Evolutionary conservation across 2,329 filamentous ascomycete species (phyloP), one percentile per base, ranked within the genome.

Genomic region (Verticillium dahliae): DNA sequence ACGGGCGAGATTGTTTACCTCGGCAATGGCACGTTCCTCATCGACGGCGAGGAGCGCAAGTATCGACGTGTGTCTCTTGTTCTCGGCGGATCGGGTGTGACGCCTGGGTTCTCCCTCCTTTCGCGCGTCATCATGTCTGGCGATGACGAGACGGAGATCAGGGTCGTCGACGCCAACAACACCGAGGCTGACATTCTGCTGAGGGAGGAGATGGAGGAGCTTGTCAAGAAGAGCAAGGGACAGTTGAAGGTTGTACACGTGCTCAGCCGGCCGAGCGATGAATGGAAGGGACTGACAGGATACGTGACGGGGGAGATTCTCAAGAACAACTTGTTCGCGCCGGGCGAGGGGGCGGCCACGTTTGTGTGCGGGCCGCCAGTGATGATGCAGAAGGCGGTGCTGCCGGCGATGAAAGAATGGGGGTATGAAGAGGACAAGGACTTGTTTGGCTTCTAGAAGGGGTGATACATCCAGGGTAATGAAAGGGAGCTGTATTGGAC

Each of bases 331-430:
- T 63, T 79, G 35, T 82, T 81, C 66, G 63, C 69, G 55, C 80
- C 81, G 0, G 70, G 63, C 0, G 70, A 78, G 41, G 71, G 70
- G 3, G 76, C 69, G 31, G 77, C 77, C 1, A 76, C 75, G 4
- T 77, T 84, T 37, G 66, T 83, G 41, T 84, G 80, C 66, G 80
- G 81, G 0, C 80, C 79, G 41, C 78, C 78, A 5, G 71, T 72
- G 1, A 78, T 83, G 78, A 82, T 84, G 58, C 75, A 80, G 67
- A 81, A 80, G 66, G 78, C 77, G n/a, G 80, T 75, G 1, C 65
- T 83, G 67, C 80, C 80, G 15, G 80, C 74, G 2, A 65, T 84
- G 69, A 76, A 69, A 67, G 68, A 76, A 52, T 77, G 74, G 76
- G 77, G 78, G 0, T 81, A 78, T 61, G 67, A 70, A 35, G 76